Evolutionary conservation across 495 filamentous ascomycete genomes (phyloP).

Genomic region (Penicillium samsonianum): DNA sequence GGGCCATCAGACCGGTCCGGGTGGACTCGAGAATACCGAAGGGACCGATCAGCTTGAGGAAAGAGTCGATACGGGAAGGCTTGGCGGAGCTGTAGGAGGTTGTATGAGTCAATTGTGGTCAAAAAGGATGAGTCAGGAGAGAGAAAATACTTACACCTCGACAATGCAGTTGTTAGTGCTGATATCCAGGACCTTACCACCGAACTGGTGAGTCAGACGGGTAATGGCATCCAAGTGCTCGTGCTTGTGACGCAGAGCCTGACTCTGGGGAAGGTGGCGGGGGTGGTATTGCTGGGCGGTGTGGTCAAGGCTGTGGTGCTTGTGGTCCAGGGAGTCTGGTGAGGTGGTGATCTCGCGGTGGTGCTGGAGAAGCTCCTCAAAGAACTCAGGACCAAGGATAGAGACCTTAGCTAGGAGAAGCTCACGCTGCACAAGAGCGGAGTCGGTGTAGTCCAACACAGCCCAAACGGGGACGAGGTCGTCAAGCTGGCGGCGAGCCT

Average conservation of each 20-base stretch:
- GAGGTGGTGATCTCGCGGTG: slow-evolving; percentile 72
- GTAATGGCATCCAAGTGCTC: slow-evolving; percentile 95
- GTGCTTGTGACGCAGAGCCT: slow-evolving; percentile 93
- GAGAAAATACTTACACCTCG: slow-evolving; percentile 72
- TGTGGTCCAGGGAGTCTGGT: slow-evolving; percentile 36
- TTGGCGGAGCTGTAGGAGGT: slow-evolving; percentile 72
- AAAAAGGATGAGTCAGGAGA: slow-evolving; percentile 1
- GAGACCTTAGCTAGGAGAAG: slow-evolving; percentile 95
- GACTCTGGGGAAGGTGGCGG: slow-evolving; percentile 74
- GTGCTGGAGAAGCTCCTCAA: slow-evolving; percentile 92
- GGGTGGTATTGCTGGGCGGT: slow-evolving; percentile 69
- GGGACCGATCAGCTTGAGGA: slow-evolving; percentile 92
- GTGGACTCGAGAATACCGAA: slow-evolving; percentile 97
- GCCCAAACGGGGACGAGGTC: slow-evolving; percentile 98
- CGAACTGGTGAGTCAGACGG: slow-evolving; percentile 94
- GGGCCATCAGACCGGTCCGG: slow-evolving; percentile 91
- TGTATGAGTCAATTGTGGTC: not conserved
- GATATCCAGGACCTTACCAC: slow-evolving; percentile 95
- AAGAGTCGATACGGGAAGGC: slow-evolving; percentile 89
- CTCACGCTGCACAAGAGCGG: slow-evolving; percentile 94
- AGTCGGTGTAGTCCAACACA: slow-evolving; percentile 89
- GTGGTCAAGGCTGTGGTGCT: slow-evolving; percentile 31
- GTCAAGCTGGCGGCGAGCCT: slow-evolving; percentile 92
- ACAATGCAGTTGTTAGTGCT: slow-evolving; percentile 98
- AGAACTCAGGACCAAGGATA: slow-evolving; percentile 94